phyloP scores from a whole-genome alignment of 1,139 yeast species.

The Yamadazyma aaseri region DNA sequence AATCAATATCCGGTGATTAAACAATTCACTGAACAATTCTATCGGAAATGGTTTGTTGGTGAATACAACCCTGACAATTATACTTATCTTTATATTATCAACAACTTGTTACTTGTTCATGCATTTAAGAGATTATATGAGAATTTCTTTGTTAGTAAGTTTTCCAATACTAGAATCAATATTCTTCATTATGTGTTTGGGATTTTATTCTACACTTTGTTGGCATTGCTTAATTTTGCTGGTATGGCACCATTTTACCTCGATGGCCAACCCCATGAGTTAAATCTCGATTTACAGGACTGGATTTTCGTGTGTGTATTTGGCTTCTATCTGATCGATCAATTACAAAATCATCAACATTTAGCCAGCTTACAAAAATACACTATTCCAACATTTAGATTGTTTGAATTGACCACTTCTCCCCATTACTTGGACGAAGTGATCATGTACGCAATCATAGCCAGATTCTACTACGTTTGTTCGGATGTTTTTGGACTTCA shows the following conservation, averaged over 20 bases:
- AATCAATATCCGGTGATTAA: constrained; percentile 10
- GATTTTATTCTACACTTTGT: constrained; percentile 55
- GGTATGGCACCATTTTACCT: constrained; percentile 17
- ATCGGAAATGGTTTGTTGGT: constrained; percentile 8
- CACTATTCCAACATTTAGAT: constrained; percentile 53
- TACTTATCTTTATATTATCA: constrained; percentile 17
- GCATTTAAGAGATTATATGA: constrained; percentile 66
- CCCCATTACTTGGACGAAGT: constrained; percentile 86
- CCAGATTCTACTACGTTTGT: constrained; percentile 19
- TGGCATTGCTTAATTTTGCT: constrained; percentile 21
- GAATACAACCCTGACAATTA: constrained; percentile 13
- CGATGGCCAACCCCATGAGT: not conserved
- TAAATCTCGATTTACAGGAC: constrained; percentile 15
- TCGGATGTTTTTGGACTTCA: constrained; percentile 13
- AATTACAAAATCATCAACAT: constrained; percentile 56
- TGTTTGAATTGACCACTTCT: constrained; percentile 56
- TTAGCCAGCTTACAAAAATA: constrained; percentile 66
- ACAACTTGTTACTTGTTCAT: constrained; percentile 43
- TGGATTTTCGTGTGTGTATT: constrained; percentile 28
- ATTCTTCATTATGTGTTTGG: constrained; percentile 78
- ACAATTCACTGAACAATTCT: constrained; percentile 3
- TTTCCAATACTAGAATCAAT: constrained; percentile 60
- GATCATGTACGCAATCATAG: constrained; percentile 50
- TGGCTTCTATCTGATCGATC: constrained; percentile 50
- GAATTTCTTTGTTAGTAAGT: constrained; percentile 50